Conservation (phyloP, 257 asterid genomes). For the Euphrasia confusa region DNA sequence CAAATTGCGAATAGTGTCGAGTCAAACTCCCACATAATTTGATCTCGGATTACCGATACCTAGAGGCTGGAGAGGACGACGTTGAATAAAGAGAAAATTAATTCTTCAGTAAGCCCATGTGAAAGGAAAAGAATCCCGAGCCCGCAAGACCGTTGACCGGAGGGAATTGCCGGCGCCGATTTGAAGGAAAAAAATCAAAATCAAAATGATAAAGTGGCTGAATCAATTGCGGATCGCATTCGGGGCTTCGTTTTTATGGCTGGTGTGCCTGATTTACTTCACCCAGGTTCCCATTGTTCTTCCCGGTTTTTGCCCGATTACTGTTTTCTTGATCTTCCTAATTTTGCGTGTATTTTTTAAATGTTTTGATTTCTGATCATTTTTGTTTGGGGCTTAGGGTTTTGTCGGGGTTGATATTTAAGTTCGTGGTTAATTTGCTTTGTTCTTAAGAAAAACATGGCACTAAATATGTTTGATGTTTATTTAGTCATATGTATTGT, state of each 20-base stretch:
- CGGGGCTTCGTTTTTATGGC: constrained; percentile 87
- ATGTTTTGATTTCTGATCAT: neutral
- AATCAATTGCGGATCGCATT: constrained; percentile 70
- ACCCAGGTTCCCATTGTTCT: constrained; percentile 57
- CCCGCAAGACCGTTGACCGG: constrained; percentile 19
- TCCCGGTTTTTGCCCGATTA: neutral
- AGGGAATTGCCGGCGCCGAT: constrained; percentile 20
- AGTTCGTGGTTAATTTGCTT: too few species aligned
- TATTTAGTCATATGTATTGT: neutral
- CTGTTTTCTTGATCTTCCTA: neutral
- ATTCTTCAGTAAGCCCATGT: constrained; percentile 11
- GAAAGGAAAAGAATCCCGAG: neutral
- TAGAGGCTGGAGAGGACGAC: constrained; percentile 1
- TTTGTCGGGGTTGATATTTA: neutral
- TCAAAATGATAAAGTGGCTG: constrained; percentile 57
- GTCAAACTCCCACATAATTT: constrained; percentile 2
- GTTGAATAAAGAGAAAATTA: neutral
- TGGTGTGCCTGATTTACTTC: constrained; percentile 89
- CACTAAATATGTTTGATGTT: neutral
- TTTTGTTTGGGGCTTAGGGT: constrained; percentile 12
- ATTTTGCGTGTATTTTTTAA: neutral
- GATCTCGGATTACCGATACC: neutral
- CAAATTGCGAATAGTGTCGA: too few species aligned
- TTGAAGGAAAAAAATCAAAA: neutral
- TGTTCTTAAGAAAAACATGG: too few species aligned